Percentiles rank a stretch among this genome's conserved stretches.
Conservation (phyloP, 768 basidiomycete species). For the Tylopilus cervinicoccineus region DNA sequence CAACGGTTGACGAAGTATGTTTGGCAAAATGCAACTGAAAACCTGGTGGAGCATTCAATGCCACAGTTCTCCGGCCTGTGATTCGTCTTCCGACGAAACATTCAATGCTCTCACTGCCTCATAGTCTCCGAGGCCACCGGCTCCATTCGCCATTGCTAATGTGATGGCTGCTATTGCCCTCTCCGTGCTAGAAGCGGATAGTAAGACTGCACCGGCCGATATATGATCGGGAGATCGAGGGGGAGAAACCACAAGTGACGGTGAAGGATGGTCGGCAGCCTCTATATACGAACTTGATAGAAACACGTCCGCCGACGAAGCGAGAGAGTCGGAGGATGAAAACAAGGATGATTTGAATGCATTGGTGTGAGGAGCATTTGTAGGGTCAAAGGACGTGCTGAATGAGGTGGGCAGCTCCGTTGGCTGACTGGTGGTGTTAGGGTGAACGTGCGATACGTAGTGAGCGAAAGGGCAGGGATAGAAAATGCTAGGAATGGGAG, state of each 20-base stretch:
- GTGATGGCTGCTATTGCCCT: slow-evolving; percentile 58
- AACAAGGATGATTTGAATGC: slow-evolving; percentile 19
- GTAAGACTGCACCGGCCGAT: slow-evolving; percentile 1
- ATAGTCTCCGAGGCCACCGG: slow-evolving; percentile 57
- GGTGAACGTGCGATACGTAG: slow-evolving; percentile 10
- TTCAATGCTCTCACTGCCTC: slow-evolving; percentile 42
- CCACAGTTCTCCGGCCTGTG: slow-evolving; percentile 60
- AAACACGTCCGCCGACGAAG: slow-evolving; percentile 7
- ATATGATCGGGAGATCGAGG: slow-evolving; percentile 13
- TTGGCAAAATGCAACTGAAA: slow-evolving; percentile 3
- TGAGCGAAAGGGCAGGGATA: slow-evolving; percentile 10
- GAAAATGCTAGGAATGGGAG: slow-evolving; percentile 23
- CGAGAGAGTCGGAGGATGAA: slow-evolving; percentile 18
- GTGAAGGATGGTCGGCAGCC: slow-evolving; percentile 4
- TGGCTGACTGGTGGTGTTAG: slow-evolving; percentile 12
- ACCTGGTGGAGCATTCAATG: slow-evolving; percentile 27
- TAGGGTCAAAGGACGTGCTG: slow-evolving; percentile 27
- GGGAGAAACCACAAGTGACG: slow-evolving; percentile 8
- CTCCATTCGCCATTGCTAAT: slow-evolving; percentile 61
- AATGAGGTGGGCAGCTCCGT: slow-evolving; percentile 17
- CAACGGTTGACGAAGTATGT: background rate
- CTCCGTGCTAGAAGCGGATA: slow-evolving; percentile 46
- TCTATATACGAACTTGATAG: slow-evolving; percentile 3
- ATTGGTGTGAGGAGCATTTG: slow-evolving; percentile 24
- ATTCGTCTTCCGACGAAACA: slow-evolving; percentile 33